phyloP scores from a whole-genome alignment of 768 basidiomycete species.

The Suillus bovinus region DNA sequence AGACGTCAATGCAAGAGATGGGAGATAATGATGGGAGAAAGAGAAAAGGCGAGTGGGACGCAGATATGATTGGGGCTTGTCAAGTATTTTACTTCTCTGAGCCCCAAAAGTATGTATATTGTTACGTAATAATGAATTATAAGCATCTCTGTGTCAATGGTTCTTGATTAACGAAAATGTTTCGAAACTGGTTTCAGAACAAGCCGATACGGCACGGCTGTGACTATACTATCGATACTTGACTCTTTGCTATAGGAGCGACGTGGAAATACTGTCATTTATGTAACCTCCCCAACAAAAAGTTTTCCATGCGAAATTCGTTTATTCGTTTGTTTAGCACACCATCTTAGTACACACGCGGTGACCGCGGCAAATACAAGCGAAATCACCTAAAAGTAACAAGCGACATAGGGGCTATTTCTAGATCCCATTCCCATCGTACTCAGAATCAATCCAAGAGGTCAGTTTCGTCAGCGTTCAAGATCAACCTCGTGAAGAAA shows the following conservation, averaged over 20 bases:
- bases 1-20: slow-evolving; percentile 13
- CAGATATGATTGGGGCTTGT: slow-evolving; percentile 15
- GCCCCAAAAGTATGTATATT: slow-evolving; percentile 34
- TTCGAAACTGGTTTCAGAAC: slow-evolving; percentile 1
- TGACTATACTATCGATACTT: too few relatives aligned
- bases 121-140: slow-evolving; percentile 28
- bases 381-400: not conserved
- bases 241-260: too few relatives aligned
- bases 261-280: not conserved
- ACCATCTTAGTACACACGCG: too few relatives aligned
- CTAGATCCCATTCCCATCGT: not conserved
- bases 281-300: slow-evolving; percentile 14
- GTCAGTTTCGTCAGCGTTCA: slow-evolving; percentile 33
- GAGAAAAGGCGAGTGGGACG: slow-evolving; percentile 10
- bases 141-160: not conserved
- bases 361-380: not conserved
- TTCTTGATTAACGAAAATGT: not conserved
- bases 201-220: too few relatives aligned
- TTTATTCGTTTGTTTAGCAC: not conserved
- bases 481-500: slow-evolving; percentile 33
- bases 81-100: slow-evolving; percentile 20
- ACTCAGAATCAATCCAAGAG: slow-evolving; percentile 19
- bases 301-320: not conserved
- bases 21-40: slow-evolving; percentile 23
- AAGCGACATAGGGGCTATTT: slow-evolving; percentile 2